Percentiles rank a stretch among this genome's conserved stretches.
Conservation (phyloP, 495 filamentous ascomycete species). For the Penicillium arizonense region DNA sequence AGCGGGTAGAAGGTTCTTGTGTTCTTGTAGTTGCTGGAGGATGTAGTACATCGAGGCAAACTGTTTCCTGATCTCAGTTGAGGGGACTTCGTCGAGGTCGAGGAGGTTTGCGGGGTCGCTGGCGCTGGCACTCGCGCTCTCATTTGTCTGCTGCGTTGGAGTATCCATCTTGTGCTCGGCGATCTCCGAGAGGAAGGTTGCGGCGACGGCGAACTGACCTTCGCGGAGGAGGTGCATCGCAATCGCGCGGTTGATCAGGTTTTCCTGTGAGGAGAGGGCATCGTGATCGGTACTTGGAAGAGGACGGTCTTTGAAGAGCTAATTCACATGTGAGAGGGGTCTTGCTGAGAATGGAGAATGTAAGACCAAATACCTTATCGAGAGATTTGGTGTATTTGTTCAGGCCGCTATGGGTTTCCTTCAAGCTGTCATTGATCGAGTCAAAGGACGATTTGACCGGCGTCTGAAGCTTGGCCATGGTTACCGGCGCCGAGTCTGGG, state of each 20-base stretch:
- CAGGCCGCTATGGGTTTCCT: slow-evolving; percentile 72
- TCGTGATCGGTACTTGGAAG: slow-evolving; percentile 77
- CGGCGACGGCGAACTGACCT: slow-evolving; percentile 85
- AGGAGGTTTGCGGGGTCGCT: slow-evolving; percentile 24
- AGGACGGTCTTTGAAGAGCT: slow-evolving; percentile 77
- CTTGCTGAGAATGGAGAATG: not conserved
- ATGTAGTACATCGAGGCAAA: slow-evolving; percentile 92
- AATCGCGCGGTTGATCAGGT: slow-evolving; percentile 86
- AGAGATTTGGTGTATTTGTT: slow-evolving; percentile 80
- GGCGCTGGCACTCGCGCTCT: not conserved
- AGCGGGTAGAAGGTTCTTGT: slow-evolving; percentile 72
- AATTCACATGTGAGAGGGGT: not conserved
- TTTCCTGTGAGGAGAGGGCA: slow-evolving; percentile 69
- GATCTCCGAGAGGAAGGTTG: slow-evolving; percentile 72
- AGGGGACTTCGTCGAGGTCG: slow-evolving; percentile 58
- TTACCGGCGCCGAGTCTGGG: slow-evolving; percentile 64
- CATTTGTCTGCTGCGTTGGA: slow-evolving; percentile 5
- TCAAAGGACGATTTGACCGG: slow-evolving; percentile 78
- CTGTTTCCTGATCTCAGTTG: slow-evolving; percentile 65
- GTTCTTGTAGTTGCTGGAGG: slow-evolving; percentile 67
- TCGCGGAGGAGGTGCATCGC: slow-evolving; percentile 95
- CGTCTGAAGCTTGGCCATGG: slow-evolving; percentile 79
- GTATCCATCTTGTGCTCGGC: slow-evolving; percentile 28
- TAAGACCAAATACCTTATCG: slow-evolving; percentile 60
- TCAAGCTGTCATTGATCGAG: slow-evolving; percentile 71